phyloP scores from a whole-genome alignment of 192 early-diverging fungal genomes.

The Mortierella claussenii region DNA sequence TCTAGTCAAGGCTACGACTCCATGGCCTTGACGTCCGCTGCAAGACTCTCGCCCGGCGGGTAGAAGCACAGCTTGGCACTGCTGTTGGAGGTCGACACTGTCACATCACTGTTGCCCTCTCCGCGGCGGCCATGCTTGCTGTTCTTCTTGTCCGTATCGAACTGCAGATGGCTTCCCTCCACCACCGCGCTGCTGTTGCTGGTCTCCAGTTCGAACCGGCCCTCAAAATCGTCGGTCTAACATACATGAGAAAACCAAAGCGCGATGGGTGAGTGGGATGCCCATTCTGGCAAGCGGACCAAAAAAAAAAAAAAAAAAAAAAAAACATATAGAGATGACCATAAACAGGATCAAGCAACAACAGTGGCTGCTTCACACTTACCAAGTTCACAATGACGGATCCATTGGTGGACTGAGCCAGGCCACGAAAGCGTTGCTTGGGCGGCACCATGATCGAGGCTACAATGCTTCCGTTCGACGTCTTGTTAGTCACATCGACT shows the following conservation, averaged over 20 bases:
- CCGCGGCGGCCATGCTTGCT: constrained; percentile 23
- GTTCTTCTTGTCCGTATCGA: constrained; percentile 32
- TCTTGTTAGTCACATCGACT: constrained; percentile 27
- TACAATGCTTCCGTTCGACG: constrained; percentile 25
- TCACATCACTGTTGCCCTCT: constrained; percentile 13
- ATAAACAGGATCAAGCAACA: too few relatives aligned
- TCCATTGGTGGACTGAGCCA: constrained; percentile 13
- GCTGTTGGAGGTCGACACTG: constrained; percentile 14
- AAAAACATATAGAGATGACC: too few relatives aligned
- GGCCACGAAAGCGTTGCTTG: constrained; percentile 16
- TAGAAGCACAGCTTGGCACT: constrained; percentile 29
- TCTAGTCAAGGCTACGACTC: too few relatives aligned
- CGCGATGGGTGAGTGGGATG: too few relatives aligned
- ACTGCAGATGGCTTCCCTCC: constrained; percentile 22
- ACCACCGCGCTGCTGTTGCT: constrained; percentile 17
- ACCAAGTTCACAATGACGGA: constrained; percentile 41
- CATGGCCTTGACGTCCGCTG: neutral
- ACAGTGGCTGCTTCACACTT: too few relatives aligned
- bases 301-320: too few relatives aligned
- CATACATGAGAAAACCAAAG: too few relatives aligned
- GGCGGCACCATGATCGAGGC: constrained; percentile 40
- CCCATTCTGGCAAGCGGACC: too few relatives aligned
- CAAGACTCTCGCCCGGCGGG: constrained; percentile 28
- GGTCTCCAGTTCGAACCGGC: constrained; percentile 30
- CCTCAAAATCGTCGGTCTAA: constrained; percentile 41